phyloP scores from a whole-genome alignment of 352 stramenopile genomes.

The Phytophthora megakarya region DNA sequence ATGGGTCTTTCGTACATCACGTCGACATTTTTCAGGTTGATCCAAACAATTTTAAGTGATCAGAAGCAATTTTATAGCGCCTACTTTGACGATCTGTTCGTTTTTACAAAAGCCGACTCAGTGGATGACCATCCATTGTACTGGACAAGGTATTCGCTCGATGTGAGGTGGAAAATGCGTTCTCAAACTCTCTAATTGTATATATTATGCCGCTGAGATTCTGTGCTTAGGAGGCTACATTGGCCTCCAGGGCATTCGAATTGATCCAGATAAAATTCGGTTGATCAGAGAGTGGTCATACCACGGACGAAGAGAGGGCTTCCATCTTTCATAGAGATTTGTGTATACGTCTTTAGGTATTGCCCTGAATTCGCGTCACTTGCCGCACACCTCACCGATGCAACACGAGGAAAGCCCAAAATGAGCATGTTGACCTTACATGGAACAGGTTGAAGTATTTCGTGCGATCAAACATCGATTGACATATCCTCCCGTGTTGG shows the following conservation, averaged over 20 bases:
- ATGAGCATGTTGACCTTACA: too few relatives aligned
- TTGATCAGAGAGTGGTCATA: neutral
- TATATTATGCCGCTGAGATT: neutral
- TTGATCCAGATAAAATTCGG: conserved; percentile 7
- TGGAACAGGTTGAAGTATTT: neutral
- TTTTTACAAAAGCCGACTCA: neutral
- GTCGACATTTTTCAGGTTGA: neutral
- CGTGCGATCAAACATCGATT: neutral
- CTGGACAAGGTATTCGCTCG: neutral
- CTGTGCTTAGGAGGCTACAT: conserved; percentile 18
- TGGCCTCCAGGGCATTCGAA: conserved; percentile 1
- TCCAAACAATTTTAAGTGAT: neutral
- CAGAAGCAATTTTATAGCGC: neutral
- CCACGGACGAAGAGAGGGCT: neutral
- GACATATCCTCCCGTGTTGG: neutral
- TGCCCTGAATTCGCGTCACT: neutral
- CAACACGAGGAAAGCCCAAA: neutral
- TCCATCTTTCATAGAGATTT: neutral
- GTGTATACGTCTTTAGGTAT: neutral
- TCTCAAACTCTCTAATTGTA: neutral
- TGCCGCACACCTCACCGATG: neutral
- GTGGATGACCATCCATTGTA: neutral
- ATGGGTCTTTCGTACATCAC: neutral
- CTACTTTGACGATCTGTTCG: neutral
- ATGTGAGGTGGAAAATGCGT: neutral